These are phyloP conservation scores for Yamadazyma conglobata DNA, from an alignment of 1,139 yeast genomes.

Conservation along the genomic window DNA sequence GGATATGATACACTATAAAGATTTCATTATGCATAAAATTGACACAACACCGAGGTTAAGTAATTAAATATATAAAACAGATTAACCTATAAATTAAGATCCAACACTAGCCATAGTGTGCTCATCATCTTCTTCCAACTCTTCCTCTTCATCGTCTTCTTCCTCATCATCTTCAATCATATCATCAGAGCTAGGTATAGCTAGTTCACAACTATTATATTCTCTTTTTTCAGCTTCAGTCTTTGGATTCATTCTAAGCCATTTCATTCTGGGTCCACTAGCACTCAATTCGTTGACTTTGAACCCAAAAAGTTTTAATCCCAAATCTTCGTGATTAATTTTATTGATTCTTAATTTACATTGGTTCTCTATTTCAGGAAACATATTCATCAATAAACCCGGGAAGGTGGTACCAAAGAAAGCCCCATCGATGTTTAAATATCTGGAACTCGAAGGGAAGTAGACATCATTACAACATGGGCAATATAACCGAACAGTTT, in stretches of 20 bases:
- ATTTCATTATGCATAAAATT: constrained; percentile 2
- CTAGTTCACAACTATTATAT: constrained; percentile 59
- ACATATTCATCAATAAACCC: constrained; percentile 84
- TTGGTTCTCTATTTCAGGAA: constrained; percentile 69
- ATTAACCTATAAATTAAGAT: constrained; percentile 2
- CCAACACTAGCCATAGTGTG: constrained; percentile 49
- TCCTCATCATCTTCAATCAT: constrained; percentile 24
- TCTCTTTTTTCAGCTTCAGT: constrained; percentile 56
- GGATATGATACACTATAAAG: constrained; percentile 2
- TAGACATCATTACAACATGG: constrained; percentile 93
- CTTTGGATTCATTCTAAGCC: constrained; percentile 80
- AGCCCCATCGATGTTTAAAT: constrained; percentile 89
- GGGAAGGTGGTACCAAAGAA: constrained; percentile 96
- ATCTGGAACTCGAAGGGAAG: constrained; percentile 80
- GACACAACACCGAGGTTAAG: background rate
- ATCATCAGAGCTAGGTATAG: constrained; percentile 43
- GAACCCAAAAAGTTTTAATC: constrained; percentile 85
- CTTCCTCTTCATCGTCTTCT: constrained; percentile 24
- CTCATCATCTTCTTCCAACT: constrained; percentile 31
- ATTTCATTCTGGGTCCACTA: constrained; percentile 90
- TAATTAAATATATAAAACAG: too few species aligned
- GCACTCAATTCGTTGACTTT: constrained; percentile 68
- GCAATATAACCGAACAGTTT: constrained; percentile 87
- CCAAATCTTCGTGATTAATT: constrained; percentile 53
- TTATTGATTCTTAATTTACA: constrained; percentile 48